Evolutionary conservation across 2,329 filamentous ascomycete genomes (phyloP), one percentile per base, ranked within the genome.

Genomic region (Colletotrichum gloeosporioides): DNA sequence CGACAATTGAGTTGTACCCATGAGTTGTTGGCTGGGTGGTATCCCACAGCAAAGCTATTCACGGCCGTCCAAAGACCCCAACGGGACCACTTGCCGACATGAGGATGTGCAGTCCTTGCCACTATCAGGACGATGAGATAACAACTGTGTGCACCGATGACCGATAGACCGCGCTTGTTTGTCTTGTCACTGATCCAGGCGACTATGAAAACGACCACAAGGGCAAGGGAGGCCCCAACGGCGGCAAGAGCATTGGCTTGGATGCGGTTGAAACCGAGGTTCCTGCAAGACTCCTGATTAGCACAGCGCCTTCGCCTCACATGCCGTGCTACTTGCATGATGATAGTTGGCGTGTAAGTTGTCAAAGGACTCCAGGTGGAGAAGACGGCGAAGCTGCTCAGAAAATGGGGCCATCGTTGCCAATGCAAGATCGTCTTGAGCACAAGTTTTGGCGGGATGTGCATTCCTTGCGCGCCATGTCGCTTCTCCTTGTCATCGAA

Each of bases 1-100:
- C 81, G 82, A 75, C 88, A 90, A 77, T 90, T 91, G 6, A 90
- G 80, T 78, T 90, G 88, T 12, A 89, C 83, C 88, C 88, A 90
- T 0, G 87, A 85, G 80, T 90, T 90, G 72, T 90, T 87, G 0
- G 88, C 84, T 0, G 89, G 89, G 79, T 90, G 89, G 77, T 90
- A 90, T 0, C 89, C 87, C 12, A 90, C 89, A 0, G 88, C 88
- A 39, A 90, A 85, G 4, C 82, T 83, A 79, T 90, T 90, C 1
- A 90, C 84, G 0, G 84, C 83, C 4, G 89, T 90, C 89, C 89
- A 90, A 6, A 90, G 81, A 0, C 85, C 88, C 82, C 87, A 89
- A 12, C 85, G 84, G 6, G 84, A 85, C 89, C 89, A 90, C 76
- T 84, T 86, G 0, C 86, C 85, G 0, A 87, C 86, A 63, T 85